These are phyloP conservation scores for Backusella parvicylindrica DNA, from an alignment of 192 early-diverging fungal genomes.

Conservation along the genomic window DNA sequence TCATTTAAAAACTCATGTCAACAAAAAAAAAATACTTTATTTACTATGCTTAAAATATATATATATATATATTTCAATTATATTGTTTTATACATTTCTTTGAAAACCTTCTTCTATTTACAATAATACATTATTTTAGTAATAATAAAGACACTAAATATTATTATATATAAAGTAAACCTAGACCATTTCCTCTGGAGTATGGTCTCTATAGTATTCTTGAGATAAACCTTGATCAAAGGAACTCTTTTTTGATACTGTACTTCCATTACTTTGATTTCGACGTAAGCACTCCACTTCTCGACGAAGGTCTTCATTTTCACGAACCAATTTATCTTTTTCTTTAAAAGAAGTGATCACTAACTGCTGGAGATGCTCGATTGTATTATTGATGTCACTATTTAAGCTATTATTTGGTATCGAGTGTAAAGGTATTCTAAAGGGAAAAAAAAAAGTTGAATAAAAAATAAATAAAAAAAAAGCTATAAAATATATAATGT, in stretches of 20 bases:
- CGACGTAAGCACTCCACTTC: slow-evolving; percentile 17
- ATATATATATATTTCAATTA: too few relatives aligned
- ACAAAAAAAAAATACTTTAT: too few relatives aligned
- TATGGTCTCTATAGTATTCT: neutral
- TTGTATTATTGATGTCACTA: neutral
- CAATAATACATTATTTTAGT: too few relatives aligned
- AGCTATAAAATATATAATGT: neutral
- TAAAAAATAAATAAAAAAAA: too few relatives aligned
- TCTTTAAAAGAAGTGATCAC: slow-evolving; percentile 6
- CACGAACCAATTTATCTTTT: neutral
- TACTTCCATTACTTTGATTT: neutral
- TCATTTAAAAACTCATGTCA: too few relatives aligned
- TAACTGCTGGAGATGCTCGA: slow-evolving; percentile 14
- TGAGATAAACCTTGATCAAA: neutral
- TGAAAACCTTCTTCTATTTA: too few relatives aligned
- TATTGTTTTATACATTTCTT: too few relatives aligned
- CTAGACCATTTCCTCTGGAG: neutral
- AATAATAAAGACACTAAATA: neutral
- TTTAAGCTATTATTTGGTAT: neutral
- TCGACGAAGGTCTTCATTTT: slow-evolving; percentile 17
- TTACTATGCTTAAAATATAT: too few relatives aligned
- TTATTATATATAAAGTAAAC: neutral
- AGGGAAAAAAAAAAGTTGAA: neutral
- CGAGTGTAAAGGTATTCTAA: neutral
- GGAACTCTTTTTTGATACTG: neutral